Base-by-base conservation (phyloP, 805 yeast genomes). In the Blastobotrys parvus region DNA sequence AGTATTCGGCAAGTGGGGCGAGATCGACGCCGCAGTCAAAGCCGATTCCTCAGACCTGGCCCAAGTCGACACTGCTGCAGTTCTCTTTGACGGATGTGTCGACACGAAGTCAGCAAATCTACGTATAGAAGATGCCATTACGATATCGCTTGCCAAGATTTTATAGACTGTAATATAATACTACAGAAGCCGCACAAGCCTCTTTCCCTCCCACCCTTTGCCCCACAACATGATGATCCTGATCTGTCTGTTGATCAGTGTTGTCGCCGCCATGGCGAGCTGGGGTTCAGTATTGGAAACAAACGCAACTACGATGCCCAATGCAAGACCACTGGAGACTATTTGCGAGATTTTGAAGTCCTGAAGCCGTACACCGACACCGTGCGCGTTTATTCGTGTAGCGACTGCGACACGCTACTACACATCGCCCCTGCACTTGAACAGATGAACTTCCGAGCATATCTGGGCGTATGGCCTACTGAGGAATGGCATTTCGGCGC, bases 401-500 rank as follows among this genome's bases (percentile, higher is more conserved):
- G 94, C n/a, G 94, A 86, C 65, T 90, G 97, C 74, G 80, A 88
- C 74, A 84, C 96, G 46, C 72, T 90, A 59, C 76, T 82, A 67
- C 71, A 71, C 58, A 69, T 90, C 52, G 95, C 88, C 44, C 95
- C 96, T 38, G 95, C 86, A 48, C 87, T 85, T 43, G 89, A 81
- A 59, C 68, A 69, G 45, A 80, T 78, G 52, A 86, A 88, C 45
- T 83, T 88, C 74, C 72, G 77, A 55, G 62, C 84, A 36, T 76
- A 86, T 63, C 69, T 86, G 35, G 97, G 97, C 63, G 74, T 90
- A 54, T 90, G 97, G 97, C 97, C 97, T 63, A 86, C 74, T 42
- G 95, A 87, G 59, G 86, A 79, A 42, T 63, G 80, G 41, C 94
- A 86, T 64, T 89, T 74, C 61, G 66, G 63, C 36, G 79, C 72